phyloP scores from a whole-genome alignment of 768 basidiomycete genomes.

The Rhizopogon salebrosus region DNA sequence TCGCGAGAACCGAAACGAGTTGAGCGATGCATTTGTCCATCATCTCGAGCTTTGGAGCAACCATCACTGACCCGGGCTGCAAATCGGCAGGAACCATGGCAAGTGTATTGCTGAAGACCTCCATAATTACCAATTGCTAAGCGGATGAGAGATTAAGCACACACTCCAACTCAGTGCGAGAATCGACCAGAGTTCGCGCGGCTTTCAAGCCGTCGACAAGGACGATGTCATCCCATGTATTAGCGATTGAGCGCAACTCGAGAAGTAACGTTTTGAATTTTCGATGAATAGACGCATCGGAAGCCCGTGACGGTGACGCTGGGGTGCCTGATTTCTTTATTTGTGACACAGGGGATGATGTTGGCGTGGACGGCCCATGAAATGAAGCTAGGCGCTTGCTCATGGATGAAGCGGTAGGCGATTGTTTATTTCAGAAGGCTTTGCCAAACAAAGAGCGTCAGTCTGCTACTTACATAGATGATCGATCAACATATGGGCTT shows the following conservation, averaged over 20 bases:
- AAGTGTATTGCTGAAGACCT: constrained; percentile 52
- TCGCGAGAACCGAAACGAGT: constrained; percentile 51
- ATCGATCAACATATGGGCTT: neutral
- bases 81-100: constrained; percentile 44
- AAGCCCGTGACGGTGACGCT: constrained; percentile 36
- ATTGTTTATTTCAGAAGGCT: constrained; percentile 7
- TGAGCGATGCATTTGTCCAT: constrained; percentile 66
- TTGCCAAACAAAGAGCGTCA: constrained; percentile 4
- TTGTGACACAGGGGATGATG: constrained; percentile 54
- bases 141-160: constrained; percentile 18
- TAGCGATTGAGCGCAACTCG: constrained; percentile 56
- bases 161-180: constrained; percentile 83
- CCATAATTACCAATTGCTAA: neutral
- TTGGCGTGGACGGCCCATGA: constrained; percentile 73
- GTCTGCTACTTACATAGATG: no score
- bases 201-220: constrained; percentile 75
- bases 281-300: constrained; percentile 78
- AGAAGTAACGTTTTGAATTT: constrained; percentile 64
- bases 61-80: constrained; percentile 53
- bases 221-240: constrained; percentile 83
- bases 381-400: constrained; percentile 69
- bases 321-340: constrained; percentile 32
- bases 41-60: constrained; percentile 56
- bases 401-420: constrained; percentile 25
- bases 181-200: constrained; percentile 65